These are phyloP conservation scores for Tulasnella sp. DNA, from an alignment of 768 basidiomycete species.

Conservation along the genomic window DNA sequence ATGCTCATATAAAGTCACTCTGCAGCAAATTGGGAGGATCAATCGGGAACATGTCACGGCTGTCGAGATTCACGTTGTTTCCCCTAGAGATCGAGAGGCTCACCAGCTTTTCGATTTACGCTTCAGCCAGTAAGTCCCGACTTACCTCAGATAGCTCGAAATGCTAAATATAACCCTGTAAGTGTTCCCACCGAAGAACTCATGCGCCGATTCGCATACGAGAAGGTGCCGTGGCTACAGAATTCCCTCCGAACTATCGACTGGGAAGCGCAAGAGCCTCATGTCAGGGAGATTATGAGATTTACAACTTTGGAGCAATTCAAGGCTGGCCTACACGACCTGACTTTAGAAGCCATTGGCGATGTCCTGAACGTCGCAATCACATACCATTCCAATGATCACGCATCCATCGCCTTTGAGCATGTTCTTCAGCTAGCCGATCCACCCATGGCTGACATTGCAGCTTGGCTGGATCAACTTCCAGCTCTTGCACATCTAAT, in stretches of 20 bases:
- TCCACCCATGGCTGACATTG: constrained; percentile 26
- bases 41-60: constrained; percentile 37
- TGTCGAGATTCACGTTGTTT: constrained; percentile 56
- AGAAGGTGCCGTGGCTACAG: constrained; percentile 18
- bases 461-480: constrained; percentile 35
- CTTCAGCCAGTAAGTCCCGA: constrained; percentile 45
- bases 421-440: constrained; percentile 24
- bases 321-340: too few relatives aligned
- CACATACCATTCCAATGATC: constrained; percentile 42
- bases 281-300: constrained; percentile 24
- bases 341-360: too few relatives aligned
- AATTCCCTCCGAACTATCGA: constrained; percentile 18
- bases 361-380: constrained; percentile 27
- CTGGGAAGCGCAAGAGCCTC: constrained; percentile 25
- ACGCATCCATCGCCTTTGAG: constrained; percentile 40
- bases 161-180: constrained; percentile 19
- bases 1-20: too few relatives aligned
- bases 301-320: constrained; percentile 25
- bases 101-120: constrained; percentile 56
- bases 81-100: constrained; percentile 50
- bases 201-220: constrained; percentile 20
- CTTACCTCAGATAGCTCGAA: constrained; percentile 28
- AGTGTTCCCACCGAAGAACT: constrained; percentile 25
- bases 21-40: constrained; percentile 48
- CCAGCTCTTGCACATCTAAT: constrained; percentile 45